Conservation (phyloP, 495 filamentous ascomycete species). For the Tuber microsphaerosporum region DNA sequence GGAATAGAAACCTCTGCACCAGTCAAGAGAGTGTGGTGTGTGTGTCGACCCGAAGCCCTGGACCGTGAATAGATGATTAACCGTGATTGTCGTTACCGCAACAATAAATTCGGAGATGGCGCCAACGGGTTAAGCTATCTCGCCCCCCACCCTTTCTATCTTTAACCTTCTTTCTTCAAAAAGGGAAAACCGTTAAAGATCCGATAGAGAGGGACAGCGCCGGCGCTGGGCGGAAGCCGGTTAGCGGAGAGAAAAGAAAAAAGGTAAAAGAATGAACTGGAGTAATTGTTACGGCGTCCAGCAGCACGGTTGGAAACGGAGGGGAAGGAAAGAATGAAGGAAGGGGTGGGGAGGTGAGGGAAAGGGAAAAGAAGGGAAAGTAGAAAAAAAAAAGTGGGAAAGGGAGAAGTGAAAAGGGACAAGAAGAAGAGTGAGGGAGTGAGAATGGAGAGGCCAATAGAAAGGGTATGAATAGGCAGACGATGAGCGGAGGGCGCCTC, state of each 20-base stretch:
- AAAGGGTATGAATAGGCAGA: background rate
- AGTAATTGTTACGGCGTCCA: conserved; percentile 17
- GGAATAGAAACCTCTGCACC: background rate
- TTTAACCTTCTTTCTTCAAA: background rate
- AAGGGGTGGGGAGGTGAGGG: background rate
- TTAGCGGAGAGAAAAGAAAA: conserved; percentile 2
- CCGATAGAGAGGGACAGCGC: conserved; percentile 33
- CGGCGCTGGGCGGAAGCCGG: conserved; percentile 28
- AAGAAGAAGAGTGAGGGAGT: background rate
- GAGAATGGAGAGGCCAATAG: background rate
- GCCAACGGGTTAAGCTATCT: background rate
- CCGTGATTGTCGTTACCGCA: background rate
- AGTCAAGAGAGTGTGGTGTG: background rate
- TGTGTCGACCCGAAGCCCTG: background rate
- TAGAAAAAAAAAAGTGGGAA: conserved; percentile 4
- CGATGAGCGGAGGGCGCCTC: background rate
- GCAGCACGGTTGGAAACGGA: conserved; percentile 7
- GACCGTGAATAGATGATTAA: background rate
- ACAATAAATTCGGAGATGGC: background rate
- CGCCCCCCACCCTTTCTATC: background rate
- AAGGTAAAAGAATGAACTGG: conserved; percentile 27
- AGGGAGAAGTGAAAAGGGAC: conserved; percentile 7
- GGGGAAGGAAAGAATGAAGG: conserved; percentile 6
- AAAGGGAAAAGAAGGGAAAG: conserved; percentile 7
- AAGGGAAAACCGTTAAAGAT: conserved; percentile 8